These are phyloP conservation scores for Aplosporella prunicola DNA, from an alignment of 2,329 filamentous ascomycete genomes.

Conservation along the genomic window DNA sequence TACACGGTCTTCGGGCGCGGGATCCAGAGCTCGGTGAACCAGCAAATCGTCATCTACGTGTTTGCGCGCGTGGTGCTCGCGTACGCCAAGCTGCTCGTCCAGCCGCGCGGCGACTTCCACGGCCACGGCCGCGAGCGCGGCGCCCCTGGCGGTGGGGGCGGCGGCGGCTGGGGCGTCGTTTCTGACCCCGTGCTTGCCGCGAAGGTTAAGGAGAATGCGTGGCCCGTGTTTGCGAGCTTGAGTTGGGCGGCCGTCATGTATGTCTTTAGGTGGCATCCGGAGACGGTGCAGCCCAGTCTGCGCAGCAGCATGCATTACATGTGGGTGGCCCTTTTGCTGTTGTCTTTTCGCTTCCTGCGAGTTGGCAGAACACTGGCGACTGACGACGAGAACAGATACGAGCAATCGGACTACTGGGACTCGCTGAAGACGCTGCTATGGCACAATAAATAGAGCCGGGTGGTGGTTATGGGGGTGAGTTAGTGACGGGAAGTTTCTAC, in stretches of 20 bases:
- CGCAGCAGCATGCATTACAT: conserved; percentile 97
- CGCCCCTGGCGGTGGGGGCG: conserved; percentile 16
- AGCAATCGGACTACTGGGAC: conserved; percentile 83
- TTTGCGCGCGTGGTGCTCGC: conserved; percentile 85
- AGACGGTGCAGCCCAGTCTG: conserved; percentile 82
- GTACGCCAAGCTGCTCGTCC: conserved; percentile 71
- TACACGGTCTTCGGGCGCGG: conserved; percentile 88
- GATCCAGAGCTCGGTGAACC: conserved; percentile 68
- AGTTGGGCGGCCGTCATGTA: conserved; percentile 96
- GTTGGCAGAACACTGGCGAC: no score
- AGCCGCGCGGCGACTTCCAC: conserved; percentile 37
- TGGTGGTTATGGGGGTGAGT: no score
- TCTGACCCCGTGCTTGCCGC: conserved; percentile 27
- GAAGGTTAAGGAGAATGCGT: conserved; percentile 53
- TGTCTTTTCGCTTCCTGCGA: neutral
- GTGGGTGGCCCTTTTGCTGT: conserved; percentile 43
- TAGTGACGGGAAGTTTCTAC: no score
- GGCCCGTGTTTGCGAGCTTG: conserved; percentile 83
- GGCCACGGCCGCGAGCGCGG: neutral
- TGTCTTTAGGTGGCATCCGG: conserved; percentile 84
- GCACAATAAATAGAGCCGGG: conserved; percentile 71
- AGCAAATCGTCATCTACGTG: conserved; percentile 98
- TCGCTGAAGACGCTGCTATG: conserved; percentile 73
- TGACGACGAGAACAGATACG: no score
- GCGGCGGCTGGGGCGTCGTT: conserved; percentile 33